Percentiles rank a stretch among this genome's conserved stretches.
These are phyloP conservation scores for Rubia yunnanensis DNA, from an alignment of 257 asterid species.

Conservation along the genomic window DNA sequence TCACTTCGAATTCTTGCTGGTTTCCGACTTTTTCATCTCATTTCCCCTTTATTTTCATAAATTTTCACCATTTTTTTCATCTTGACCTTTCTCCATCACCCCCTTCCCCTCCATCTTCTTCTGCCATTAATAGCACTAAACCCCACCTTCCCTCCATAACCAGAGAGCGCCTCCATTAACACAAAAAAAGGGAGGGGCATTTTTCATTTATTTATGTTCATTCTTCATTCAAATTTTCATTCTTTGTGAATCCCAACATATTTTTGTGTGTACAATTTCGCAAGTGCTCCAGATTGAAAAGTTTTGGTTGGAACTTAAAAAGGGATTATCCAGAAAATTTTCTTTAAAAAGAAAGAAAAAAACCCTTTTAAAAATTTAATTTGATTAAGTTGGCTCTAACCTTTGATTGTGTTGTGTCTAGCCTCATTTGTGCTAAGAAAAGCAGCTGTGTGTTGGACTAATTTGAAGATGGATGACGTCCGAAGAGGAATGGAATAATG, in stretches of 20 bases:
- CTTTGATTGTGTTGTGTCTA: constrained; percentile 24
- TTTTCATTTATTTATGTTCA: background rate
- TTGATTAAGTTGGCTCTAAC: constrained; percentile 29
- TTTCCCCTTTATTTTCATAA: too few relatives aligned
- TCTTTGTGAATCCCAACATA: constrained; percentile 3
- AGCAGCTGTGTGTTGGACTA: constrained; percentile 21
- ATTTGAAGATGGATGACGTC: constrained; percentile 18
- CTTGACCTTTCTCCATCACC: constrained; percentile 4
- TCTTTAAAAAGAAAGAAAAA: background rate
- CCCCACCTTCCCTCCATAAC: constrained; percentile 9
- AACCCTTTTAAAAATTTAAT: background rate
- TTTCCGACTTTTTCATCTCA: too few relatives aligned
- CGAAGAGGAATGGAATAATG: constrained; percentile 15
- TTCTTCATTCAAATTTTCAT: constrained; percentile 9
- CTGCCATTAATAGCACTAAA: background rate
- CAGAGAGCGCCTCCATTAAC: background rate
- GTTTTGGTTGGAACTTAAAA: constrained; percentile 5
- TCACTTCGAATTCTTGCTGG: too few relatives aligned
- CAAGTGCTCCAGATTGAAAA: constrained; percentile 9
- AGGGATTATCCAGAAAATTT: background rate
- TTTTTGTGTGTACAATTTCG: background rate
- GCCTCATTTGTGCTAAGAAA: constrained; percentile 36
- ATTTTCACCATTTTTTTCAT: too few relatives aligned
- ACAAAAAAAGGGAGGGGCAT: constrained; percentile 2
- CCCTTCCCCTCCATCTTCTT: background rate